Evolutionary conservation across 163 green algal genomes (phyloP).

Genomic region (Prototheca stagnorum): DNA sequence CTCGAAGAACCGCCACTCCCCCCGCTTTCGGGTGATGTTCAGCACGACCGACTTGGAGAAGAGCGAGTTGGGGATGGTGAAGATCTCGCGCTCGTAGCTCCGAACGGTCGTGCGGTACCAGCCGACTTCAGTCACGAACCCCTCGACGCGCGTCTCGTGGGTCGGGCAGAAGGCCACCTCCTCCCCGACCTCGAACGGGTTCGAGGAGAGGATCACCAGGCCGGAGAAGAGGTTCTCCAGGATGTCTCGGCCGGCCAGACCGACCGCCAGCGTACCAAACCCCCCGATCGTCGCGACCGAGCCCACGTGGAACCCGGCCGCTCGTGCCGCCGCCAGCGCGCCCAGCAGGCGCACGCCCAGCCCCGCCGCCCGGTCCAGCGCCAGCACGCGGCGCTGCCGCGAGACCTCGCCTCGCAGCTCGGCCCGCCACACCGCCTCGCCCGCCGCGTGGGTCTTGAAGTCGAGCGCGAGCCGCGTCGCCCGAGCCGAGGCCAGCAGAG

Average conservation of each 20-base stretch:
- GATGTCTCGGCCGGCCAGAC: conserved; percentile 81
- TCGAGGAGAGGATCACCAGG: conserved; percentile 72
- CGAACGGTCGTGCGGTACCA: conserved; percentile 80
- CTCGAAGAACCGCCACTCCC: conserved; percentile 81
- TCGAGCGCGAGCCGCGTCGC: conserved; percentile 72
- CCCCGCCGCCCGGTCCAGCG: conserved; percentile 68
- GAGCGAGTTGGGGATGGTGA: conserved; percentile 76
- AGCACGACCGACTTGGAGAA: conserved; percentile 84
- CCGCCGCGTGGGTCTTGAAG: conserved; percentile 47
- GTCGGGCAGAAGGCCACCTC: conserved; percentile 64
- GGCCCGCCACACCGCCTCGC: conserved; percentile 62
- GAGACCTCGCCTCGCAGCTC: conserved; percentile 67
- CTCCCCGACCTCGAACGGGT: conserved; percentile 75
- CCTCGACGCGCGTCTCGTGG: conserved; percentile 56
- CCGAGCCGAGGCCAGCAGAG: too few relatives aligned
- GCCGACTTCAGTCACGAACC: conserved; percentile 79
- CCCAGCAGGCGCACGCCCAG: conserved; percentile 56
- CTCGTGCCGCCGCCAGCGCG: conserved; percentile 58
- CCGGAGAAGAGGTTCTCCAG: conserved; percentile 88
- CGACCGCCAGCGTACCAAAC: conserved; percentile 78
- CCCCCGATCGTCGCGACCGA: conserved; percentile 82
- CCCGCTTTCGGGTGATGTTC: conserved; percentile 74
- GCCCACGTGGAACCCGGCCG: conserved; percentile 56
- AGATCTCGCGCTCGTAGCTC: conserved; percentile 78
- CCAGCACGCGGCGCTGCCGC: conserved; percentile 59